phyloP scores from a whole-genome alignment of 2,329 filamentous ascomycete species.

The Alternaria panax region DNA sequence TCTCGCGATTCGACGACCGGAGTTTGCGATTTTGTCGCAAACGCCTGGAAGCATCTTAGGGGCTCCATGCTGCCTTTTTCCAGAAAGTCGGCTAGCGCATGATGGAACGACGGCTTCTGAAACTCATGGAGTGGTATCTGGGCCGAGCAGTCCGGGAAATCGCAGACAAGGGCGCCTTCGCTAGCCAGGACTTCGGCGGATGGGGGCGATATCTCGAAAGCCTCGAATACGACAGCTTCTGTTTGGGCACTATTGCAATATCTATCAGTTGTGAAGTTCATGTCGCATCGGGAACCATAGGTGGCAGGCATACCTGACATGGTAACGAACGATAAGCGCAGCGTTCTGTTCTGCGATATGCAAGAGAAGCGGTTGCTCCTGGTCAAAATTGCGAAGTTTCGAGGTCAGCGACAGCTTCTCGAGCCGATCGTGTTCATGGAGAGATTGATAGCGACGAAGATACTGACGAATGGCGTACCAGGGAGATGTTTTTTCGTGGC shows the following conservation, averaged over 20 bases:
- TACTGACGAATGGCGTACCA: slow-evolving; percentile 22
- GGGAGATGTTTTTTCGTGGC: slow-evolving; percentile 11
- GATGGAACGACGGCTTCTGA: slow-evolving; percentile 53
- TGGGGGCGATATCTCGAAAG: slow-evolving; percentile 64
- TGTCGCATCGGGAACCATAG: too few species aligned
- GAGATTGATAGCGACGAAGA: slow-evolving; percentile 14
- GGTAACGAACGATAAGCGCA: slow-evolving; percentile 50
- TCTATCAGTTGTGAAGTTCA: slow-evolving; percentile 8
- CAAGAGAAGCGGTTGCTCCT: slow-evolving; percentile 26
- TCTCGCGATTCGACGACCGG: slow-evolving; percentile 62
- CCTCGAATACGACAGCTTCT: slow-evolving; percentile 57
- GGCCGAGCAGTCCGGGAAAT: slow-evolving; percentile 64
- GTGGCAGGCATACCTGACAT: too few species aligned
- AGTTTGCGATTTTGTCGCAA: slow-evolving; percentile 58
- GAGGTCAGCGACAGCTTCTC: too few species aligned
- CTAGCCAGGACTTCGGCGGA: slow-evolving; percentile 61
- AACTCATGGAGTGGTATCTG: slow-evolving; percentile 54
- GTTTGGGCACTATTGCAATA: slow-evolving; percentile 27
- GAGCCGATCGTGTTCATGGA: too few species aligned
- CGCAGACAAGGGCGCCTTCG: slow-evolving; percentile 60
- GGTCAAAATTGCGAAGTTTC: slow-evolving; percentile 12
- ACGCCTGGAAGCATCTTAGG: slow-evolving; percentile 60
- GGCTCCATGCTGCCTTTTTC: slow-evolving; percentile 62
- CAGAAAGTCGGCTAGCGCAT: slow-evolving; percentile 59
- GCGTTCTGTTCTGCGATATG: slow-evolving; percentile 57